Evolutionary conservation across 2,329 filamentous ascomycete species (phyloP).

Genomic region (Leptographium wingfieldii): DNA sequence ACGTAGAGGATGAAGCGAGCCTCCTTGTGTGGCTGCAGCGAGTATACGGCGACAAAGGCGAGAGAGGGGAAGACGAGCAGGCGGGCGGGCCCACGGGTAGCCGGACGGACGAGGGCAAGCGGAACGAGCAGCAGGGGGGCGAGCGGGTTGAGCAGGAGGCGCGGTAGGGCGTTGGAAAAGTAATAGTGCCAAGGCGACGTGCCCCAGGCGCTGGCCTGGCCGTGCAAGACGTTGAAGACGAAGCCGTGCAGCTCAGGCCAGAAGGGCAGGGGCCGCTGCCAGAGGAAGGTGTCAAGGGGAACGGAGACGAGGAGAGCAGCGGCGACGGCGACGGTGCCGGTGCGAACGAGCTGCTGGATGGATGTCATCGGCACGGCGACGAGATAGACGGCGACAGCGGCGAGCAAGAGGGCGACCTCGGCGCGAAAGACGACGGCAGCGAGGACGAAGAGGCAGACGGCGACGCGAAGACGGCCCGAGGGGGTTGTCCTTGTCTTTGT

Average conservation of each 20-base stretch:
- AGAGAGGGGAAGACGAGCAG: slow-evolving; percentile 53
- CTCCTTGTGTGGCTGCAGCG: slow-evolving; percentile 87
- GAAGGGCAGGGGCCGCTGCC: slow-evolving; percentile 51
- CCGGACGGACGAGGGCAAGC: slow-evolving; percentile 35
- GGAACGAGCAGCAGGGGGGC: slow-evolving; percentile 42
- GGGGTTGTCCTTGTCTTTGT: slow-evolving; percentile 29
- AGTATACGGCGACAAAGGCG: slow-evolving; percentile 68
- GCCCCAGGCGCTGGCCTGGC: slow-evolving; percentile 79
- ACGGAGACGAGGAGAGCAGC: slow-evolving; percentile 59
- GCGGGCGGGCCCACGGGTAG: slow-evolving; percentile 28
- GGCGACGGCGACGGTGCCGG: slow-evolving; percentile 52
- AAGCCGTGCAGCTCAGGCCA: slow-evolving; percentile 91
- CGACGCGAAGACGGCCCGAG: slow-evolving; percentile 42
- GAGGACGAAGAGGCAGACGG: slow-evolving; percentile 64
- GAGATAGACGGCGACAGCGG: slow-evolving; percentile 51
- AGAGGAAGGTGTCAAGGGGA: slow-evolving; percentile 82
- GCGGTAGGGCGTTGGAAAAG: slow-evolving; percentile 67
- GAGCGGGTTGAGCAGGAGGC: slow-evolving; percentile 64
- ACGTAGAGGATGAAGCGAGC: slow-evolving; percentile 89
- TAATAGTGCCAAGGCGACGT: slow-evolving; percentile 79
- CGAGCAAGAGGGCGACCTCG: slow-evolving; percentile 73
- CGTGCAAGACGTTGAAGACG: slow-evolving; percentile 78
- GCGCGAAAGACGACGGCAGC: slow-evolving; percentile 79
- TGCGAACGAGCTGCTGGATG: slow-evolving; percentile 45
- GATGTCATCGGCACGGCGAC: slow-evolving; percentile 34